phyloP scores from a whole-genome alignment of 163 green algal species.

The Scenedesmus sp. region DNA sequence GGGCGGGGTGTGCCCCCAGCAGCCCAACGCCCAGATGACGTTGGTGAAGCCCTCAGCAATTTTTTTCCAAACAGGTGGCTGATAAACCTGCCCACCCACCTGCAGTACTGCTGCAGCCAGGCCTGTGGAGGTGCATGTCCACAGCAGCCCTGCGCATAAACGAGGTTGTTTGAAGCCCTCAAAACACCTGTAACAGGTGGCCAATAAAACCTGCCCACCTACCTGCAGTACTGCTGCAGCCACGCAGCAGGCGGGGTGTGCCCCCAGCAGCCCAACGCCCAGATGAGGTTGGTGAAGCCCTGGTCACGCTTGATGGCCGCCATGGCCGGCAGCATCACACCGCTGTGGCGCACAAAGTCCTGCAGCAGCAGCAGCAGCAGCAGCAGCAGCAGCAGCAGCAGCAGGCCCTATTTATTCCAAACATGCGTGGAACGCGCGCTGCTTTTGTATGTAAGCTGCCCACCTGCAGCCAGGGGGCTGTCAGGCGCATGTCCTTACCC shows the following conservation, averaged over 20 bases:
- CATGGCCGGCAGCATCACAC: neutral
- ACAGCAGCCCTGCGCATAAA: too few relatives aligned
- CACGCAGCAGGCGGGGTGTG: neutral
- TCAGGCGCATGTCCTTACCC: too few relatives aligned
- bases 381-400: too few relatives aligned
- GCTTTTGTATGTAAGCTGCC: too few relatives aligned
- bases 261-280: neutral
- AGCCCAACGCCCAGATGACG: constrained; percentile 41
- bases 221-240: constrained; percentile 1
- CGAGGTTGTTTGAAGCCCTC: neutral
- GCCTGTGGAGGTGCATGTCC: too few relatives aligned
- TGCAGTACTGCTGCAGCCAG: neutral
- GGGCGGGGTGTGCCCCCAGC: constrained; percentile 42
- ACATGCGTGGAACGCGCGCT: too few relatives aligned
- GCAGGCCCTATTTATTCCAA: too few relatives aligned
- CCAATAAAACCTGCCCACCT: neutral
- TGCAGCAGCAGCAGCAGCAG: neutral
- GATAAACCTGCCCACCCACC: neutral
- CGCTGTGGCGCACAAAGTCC: constrained; percentile 38
- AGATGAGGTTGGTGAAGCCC: constrained; percentile 46
- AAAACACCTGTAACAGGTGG: neutral
- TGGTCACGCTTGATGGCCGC: constrained; percentile 1
- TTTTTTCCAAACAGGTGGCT: too few relatives aligned
- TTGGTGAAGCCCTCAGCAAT: neutral
- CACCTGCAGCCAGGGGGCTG: too few relatives aligned